Evolutionary conservation across 2,329 filamentous ascomycete species (phyloP).

Genomic region (Fusarium transvaalense): DNA sequence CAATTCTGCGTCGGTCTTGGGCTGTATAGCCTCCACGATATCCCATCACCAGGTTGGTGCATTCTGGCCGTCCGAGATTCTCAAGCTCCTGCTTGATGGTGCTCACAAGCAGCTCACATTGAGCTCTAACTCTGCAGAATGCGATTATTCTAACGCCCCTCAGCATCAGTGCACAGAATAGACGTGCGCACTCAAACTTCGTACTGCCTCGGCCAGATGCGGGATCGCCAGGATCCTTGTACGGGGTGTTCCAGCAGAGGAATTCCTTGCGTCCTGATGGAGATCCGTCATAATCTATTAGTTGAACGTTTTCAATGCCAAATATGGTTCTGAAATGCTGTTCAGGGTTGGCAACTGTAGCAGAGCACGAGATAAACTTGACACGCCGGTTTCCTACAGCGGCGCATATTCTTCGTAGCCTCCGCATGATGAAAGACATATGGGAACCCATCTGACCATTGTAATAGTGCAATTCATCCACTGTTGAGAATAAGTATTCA

Average conservation of each 20-base stretch:
- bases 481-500: slow-evolving; percentile 50
- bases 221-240: slow-evolving; percentile 88
- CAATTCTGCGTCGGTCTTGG: slow-evolving; percentile 88
- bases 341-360: slow-evolving; percentile 92
- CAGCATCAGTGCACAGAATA: slow-evolving; percentile 91
- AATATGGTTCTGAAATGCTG: slow-evolving; percentile 97
- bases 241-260: slow-evolving; percentile 97
- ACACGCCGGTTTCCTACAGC: slow-evolving; percentile 87
- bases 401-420: slow-evolving; percentile 87
- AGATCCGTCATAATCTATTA: slow-evolving; percentile 93
- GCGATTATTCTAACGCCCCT: slow-evolving; percentile 92
- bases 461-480: slow-evolving; percentile 94
- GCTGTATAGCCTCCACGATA: slow-evolving; percentile 96
- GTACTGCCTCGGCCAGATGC: slow-evolving; percentile 87
- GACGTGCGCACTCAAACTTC: slow-evolving; percentile 84
- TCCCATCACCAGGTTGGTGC: slow-evolving; percentile 86
- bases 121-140: slow-evolving; percentile 88
- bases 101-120: slow-evolving; percentile 86
- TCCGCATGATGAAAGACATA: slow-evolving; percentile 93
- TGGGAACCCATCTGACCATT: slow-evolving; percentile 95
- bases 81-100: slow-evolving; percentile 84
- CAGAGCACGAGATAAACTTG: slow-evolving; percentile 95
- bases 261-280: slow-evolving; percentile 93
- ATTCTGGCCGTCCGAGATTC: slow-evolving; percentile 78
- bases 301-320: slow-evolving; percentile 81